phyloP scores from a whole-genome alignment of 352 stramenopile genomes.

The Globisporangium paroecandrum region DNA sequence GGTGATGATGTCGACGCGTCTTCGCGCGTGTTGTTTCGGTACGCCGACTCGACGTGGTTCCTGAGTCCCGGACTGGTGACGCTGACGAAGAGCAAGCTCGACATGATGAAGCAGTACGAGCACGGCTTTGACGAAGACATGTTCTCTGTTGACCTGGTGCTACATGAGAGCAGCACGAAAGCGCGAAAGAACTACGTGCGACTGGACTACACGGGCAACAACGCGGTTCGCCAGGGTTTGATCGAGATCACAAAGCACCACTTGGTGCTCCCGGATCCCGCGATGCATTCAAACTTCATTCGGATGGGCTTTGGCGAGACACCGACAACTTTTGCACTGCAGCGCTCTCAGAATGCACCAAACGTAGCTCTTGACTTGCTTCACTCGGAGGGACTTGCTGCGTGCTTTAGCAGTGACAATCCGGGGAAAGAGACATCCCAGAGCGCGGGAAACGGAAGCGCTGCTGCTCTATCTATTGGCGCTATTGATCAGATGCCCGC shows the following conservation, averaged over 20 bases:
- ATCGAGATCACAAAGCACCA: constrained; percentile 83
- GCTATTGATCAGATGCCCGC: constrained; percentile 17
- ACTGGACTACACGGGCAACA: constrained; percentile 68
- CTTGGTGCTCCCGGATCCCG: constrained; percentile 64
- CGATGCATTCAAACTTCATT: constrained; percentile 81
- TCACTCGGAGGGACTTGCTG: constrained; percentile 56
- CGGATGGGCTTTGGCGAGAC: constrained; percentile 75
- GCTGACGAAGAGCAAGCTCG: constrained; percentile 65
- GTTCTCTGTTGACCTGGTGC: constrained; percentile 76
- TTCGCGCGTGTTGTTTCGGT: constrained; percentile 71
- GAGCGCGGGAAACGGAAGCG: not conserved
- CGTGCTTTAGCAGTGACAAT: constrained; percentile 42
- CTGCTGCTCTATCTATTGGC: not conserved
- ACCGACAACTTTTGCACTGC: constrained; percentile 70
- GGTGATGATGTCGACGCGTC: constrained; percentile 54
- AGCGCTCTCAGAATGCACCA: constrained; percentile 72
- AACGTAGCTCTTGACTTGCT: constrained; percentile 75
- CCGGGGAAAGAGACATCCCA: constrained; percentile 13
- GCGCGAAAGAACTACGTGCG: constrained; percentile 34
- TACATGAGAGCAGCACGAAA: constrained; percentile 55
- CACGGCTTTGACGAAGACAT: constrained; percentile 77
- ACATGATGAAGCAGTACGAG: constrained; percentile 87
- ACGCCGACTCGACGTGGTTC: constrained; percentile 82
- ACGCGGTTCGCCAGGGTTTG: constrained; percentile 61
- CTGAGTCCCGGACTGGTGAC: constrained; percentile 61